phyloP scores from a whole-genome alignment of 176 grass and related monocot species.

The Bothriochloa decipiens region DNA sequence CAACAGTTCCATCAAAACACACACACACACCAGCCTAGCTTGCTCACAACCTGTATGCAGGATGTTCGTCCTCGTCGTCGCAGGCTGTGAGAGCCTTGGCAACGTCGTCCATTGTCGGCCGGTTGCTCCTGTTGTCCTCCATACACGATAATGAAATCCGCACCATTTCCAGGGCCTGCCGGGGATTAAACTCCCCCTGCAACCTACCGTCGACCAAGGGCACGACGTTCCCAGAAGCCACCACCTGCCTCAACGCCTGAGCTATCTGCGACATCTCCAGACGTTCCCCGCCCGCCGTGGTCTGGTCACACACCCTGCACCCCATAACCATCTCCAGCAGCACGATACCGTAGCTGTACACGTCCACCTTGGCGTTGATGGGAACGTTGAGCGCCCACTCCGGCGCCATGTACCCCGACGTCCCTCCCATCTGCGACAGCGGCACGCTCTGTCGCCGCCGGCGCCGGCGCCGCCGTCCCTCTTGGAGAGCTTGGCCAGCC shows the following conservation, averaged over 20 bases:
- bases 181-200: slow-evolving; percentile 31
- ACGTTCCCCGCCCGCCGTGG: background rate
- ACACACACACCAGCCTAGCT: no score
- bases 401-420: slow-evolving; percentile 28
- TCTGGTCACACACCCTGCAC: background rate
- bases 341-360: slow-evolving; percentile 19
- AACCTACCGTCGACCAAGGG: slow-evolving; percentile 41
- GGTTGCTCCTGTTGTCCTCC: slow-evolving; percentile 42
- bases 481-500: slow-evolving; percentile 62
- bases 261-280: slow-evolving; percentile 23
- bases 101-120: background rate
- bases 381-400: slow-evolving; percentile 26
- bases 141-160: slow-evolving; percentile 36
- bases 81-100: background rate
- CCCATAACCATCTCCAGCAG: slow-evolving; percentile 17
- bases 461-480: background rate
- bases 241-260: slow-evolving; percentile 23
- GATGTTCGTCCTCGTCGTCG: slow-evolving; percentile 2
- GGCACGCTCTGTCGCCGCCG: background rate
- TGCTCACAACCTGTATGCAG: background rate
- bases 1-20: no score
- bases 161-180: slow-evolving; percentile 46
- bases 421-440: slow-evolving; percentile 18
- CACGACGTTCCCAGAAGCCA: slow-evolving; percentile 29
- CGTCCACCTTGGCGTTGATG: slow-evolving; percentile 24